phyloP scores from a whole-genome alignment of 73 alveolate species.

The Paramecium bursaria region DNA sequence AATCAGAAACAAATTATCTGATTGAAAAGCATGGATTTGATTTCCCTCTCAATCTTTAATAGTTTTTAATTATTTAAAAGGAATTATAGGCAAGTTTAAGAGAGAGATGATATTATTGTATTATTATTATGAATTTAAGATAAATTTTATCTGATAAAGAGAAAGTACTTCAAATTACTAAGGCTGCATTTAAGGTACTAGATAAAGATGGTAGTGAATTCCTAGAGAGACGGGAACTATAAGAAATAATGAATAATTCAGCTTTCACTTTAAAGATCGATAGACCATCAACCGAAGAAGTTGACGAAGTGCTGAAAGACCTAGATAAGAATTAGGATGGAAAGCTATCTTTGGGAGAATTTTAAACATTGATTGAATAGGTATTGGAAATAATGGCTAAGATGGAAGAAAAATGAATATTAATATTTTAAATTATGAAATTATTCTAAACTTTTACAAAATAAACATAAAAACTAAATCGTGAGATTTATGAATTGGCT shows the following conservation, averaged over 20 bases:
- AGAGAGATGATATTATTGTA: too few species aligned
- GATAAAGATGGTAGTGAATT: conserved; percentile 79
- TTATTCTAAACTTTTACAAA: too few species aligned
- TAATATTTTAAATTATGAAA: too few species aligned
- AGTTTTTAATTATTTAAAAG: too few species aligned
- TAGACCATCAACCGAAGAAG: conserved; percentile 80
- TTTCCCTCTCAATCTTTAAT: too few species aligned
- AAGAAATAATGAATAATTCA: conserved; percentile 81
- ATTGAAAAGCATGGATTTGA: too few species aligned
- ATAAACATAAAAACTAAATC: too few species aligned
- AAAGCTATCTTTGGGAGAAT: conserved; percentile 78
- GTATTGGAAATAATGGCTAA: conserved; percentile 80
- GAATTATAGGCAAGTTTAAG: too few species aligned
- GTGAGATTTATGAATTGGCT: too few species aligned
- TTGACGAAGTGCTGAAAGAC: conserved; percentile 83
- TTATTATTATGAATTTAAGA: conserved; percentile 52
- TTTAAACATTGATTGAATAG: conserved; percentile 74
- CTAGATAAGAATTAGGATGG: conserved; percentile 84
- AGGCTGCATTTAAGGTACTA: conserved; percentile 82
- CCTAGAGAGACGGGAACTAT: conserved; percentile 73
- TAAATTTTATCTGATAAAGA: conserved; percentile 4
- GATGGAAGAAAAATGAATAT: conserved; percentile 45
- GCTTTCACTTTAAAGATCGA: conserved; percentile 80
- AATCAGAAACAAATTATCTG: too few species aligned
- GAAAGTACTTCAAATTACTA: conserved; percentile 1